Conservation (phyloP, 1,284 basidiomycete genomes). For the Porogramme epimiltina region DNA sequence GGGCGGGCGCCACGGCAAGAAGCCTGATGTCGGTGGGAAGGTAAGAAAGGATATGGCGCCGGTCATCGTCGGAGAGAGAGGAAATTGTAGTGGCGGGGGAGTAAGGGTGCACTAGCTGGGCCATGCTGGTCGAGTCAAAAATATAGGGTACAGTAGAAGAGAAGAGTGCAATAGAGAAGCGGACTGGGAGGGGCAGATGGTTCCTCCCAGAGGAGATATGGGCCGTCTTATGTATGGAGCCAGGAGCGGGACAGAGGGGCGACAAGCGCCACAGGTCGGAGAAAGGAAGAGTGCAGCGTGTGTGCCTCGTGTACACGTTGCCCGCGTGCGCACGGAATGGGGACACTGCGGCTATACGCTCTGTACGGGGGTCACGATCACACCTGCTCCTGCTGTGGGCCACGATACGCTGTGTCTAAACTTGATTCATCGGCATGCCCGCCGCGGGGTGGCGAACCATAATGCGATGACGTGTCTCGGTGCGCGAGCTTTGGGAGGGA, state of each 20-base stretch:
- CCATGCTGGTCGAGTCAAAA: constrained; percentile 10
- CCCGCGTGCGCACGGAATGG: constrained; percentile 1
- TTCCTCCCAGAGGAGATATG: neutral
- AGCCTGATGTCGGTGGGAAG: constrained; percentile 31
- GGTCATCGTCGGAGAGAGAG: constrained; percentile 25
- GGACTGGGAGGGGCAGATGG: neutral
- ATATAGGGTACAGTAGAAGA: constrained; percentile 3
- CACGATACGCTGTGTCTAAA: neutral
- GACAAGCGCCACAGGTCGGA: constrained; percentile 5
- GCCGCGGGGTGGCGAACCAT: neutral
- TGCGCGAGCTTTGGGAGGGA: too few species aligned
- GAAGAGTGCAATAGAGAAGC: neutral
- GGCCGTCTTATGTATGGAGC: constrained; percentile 8
- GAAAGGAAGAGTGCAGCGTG: constrained; percentile 23
- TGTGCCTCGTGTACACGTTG: constrained; percentile 12
- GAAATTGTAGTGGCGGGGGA: constrained; percentile 21
- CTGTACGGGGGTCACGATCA: neutral
- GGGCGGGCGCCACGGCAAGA: constrained; percentile 35
- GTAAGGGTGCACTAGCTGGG: constrained; percentile 9
- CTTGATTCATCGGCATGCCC: too few species aligned
- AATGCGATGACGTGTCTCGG: neutral
- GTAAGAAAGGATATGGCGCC: constrained; percentile 27
- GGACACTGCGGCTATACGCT: constrained; percentile 6
- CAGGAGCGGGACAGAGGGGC: neutral
- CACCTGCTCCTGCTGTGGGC: neutral